Evolutionary conservation across 2,329 filamentous ascomycete genomes (phyloP).

Genomic region (Elsinoe arachidis): DNA sequence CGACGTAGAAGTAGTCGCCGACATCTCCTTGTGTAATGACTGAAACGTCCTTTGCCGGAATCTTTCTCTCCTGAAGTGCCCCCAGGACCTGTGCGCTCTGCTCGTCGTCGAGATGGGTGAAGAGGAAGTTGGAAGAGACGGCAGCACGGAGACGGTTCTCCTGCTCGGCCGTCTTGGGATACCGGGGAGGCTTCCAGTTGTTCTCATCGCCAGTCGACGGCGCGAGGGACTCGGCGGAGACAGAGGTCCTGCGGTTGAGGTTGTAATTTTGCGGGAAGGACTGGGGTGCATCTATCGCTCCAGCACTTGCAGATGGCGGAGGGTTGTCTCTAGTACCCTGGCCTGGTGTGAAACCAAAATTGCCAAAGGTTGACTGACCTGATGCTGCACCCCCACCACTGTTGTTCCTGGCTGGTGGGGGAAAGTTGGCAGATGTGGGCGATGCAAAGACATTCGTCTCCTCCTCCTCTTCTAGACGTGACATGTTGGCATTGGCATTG

Average conservation of each 20-base stretch:
- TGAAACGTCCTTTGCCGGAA: constrained; percentile 81
- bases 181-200: constrained; percentile 81
- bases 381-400: constrained; percentile 27
- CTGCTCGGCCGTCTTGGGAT: constrained; percentile 77
- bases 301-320: constrained; percentile 35
- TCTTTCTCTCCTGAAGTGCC: constrained; percentile 87
- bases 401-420: constrained; percentile 36
- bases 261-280: constrained; percentile 89
- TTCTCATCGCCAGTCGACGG: constrained; percentile 75
- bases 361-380: constrained; percentile 27
- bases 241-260: constrained; percentile 84
- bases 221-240: constrained; percentile 93
- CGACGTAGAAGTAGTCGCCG: constrained; percentile 95
- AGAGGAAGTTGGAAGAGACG: constrained; percentile 85
- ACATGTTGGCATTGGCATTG: constrained; percentile 33
- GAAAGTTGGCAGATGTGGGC: constrained; percentile 51
- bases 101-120: constrained; percentile 89
- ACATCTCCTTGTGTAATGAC: constrained; percentile 94
- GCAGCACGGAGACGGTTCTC: constrained; percentile 67
- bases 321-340: constrained; percentile 23
- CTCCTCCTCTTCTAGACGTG: constrained; percentile 77
- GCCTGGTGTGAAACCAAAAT: constrained; percentile 29
- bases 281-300: constrained; percentile 47
- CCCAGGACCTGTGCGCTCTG: constrained; percentile 80
- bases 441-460: constrained; percentile 68